Conservation (phyloP, 2,329 filamentous ascomycete species). For the Penicillium frequentans region DNA sequence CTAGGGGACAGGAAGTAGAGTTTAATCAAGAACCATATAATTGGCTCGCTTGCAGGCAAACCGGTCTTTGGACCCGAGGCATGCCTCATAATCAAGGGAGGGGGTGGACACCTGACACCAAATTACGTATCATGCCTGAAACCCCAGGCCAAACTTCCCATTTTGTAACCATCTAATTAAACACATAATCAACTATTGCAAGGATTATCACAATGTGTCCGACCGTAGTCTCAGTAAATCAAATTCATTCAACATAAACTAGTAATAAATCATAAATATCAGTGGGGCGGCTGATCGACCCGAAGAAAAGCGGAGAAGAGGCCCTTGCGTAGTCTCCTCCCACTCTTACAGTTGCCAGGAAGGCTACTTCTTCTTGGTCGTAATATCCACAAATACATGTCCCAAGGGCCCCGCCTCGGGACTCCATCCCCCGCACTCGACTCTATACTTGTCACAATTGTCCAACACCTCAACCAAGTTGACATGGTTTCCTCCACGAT, state of each 20-base stretch:
- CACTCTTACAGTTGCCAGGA: not conserved
- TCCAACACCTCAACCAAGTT: constrained; percentile 32
- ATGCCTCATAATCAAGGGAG: too few species aligned
- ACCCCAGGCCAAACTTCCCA: too few species aligned
- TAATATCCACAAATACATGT: constrained; percentile 32
- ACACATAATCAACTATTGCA: too few species aligned
- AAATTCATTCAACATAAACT: not conserved
- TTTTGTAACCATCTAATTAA: too few species aligned
- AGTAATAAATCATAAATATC: not conserved
- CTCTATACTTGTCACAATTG: constrained; percentile 23
- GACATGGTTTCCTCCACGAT: constrained; percentile 21
- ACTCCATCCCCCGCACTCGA: constrained; percentile 33
- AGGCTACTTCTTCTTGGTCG: constrained; percentile 18
- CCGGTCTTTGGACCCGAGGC: too few species aligned
- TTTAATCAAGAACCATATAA: too few species aligned
- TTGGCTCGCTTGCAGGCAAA: too few species aligned
- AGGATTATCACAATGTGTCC: too few species aligned
- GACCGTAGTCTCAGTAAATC: not conserved
- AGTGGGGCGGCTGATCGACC: not conserved
- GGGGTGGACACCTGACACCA: too few species aligned
- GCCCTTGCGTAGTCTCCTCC: not conserved
- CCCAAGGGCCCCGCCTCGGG: constrained; percentile 29
- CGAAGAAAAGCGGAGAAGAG: not conserved
- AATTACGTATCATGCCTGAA: too few species aligned
- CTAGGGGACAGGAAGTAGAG: too few species aligned